Percentiles rank a stretch among this genome's conserved stretches.
These are phyloP conservation scores for Ascodesmis nigricans DNA, from an alignment of 495 filamentous ascomycete species.

Conservation along the genomic window DNA sequence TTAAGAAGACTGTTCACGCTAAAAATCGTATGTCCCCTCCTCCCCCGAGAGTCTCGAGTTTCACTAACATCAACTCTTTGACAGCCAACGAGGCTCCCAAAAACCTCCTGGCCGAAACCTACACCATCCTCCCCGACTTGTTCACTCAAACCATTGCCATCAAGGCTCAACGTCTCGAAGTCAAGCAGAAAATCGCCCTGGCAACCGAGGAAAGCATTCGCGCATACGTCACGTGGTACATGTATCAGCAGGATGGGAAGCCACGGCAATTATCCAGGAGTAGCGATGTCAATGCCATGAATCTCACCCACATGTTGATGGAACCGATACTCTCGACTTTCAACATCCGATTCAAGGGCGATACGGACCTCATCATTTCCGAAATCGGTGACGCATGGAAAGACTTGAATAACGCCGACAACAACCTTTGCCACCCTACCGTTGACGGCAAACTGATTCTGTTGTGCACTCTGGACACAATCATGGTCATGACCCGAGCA, in stretches of 20 bases:
- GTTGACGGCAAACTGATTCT: slow-evolving; percentile 9
- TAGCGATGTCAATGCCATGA: slow-evolving; percentile 1
- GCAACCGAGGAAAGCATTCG: slow-evolving; percentile 11
- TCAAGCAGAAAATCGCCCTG: slow-evolving; percentile 8
- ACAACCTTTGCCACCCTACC: slow-evolving; percentile 2
- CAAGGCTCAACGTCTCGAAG: slow-evolving; percentile 10
- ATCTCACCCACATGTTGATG: slow-evolving; percentile 7
- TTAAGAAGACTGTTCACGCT: too few relatives aligned
- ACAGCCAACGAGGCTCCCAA: slow-evolving; percentile 5
- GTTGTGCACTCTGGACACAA: slow-evolving; percentile 14
- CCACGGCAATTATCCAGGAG: too few relatives aligned
- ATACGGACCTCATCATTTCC: slow-evolving; percentile 4
- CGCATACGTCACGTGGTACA: slow-evolving; percentile 13
- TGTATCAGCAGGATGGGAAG: slow-evolving; percentile 1
- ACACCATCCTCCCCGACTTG: slow-evolving; percentile 3
- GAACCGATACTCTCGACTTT: slow-evolving; percentile 9
- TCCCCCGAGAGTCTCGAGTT: too few relatives aligned
- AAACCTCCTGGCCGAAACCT: slow-evolving; percentile 8
- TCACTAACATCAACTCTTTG: too few relatives aligned
- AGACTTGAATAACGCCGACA: slow-evolving; percentile 6
- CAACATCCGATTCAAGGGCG: slow-evolving; percentile 4
- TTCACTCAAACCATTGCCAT: slow-evolving; percentile 4
- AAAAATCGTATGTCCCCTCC: too few relatives aligned
- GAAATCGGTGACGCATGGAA: slow-evolving; percentile 7
- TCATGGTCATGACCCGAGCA: slow-evolving; percentile 9